Evolutionary conservation across 441 rosid genomes (phyloP), one percentile per base, ranked within the genome.

Genomic region (Manihot esculenta): DNA sequence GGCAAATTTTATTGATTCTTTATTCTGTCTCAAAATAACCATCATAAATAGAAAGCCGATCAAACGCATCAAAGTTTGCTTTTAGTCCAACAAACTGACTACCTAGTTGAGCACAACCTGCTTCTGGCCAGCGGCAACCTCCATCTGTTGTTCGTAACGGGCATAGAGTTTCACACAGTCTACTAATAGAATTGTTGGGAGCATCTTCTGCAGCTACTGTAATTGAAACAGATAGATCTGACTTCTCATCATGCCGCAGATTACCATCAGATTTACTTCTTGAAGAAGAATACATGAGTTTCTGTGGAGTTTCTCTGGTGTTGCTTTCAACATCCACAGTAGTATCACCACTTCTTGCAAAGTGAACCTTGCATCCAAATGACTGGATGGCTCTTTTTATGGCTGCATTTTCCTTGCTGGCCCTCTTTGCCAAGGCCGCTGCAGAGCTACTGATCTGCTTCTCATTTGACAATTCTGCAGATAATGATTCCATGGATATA

Each of bases 21-120:
- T 83, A 89, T 66, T 90, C 84, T 18, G 94, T 61, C 66, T 78
- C 76, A 57, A 95, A 95, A 78, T 95, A 93, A 72, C 89, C 73
- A 50, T 93, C 98, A 7, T 83, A 68, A n/a, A 95, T 87, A 48
- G 94, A 86, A 72, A 95, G 88, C 65, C 81, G 82, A 62, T 95
- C 98, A 67, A 95, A 84, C 42, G 99, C 98, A 75, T 95, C 99
- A 57, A 87, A 89, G 71, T 93, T 87, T 50, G 97, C 98, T 78
- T 83, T 93, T 57, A 95, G 76, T 50, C 97, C 99, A 0, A 88
- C 86, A 74, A 88, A 83, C 64, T 95, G 99, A 78, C 98, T 89
- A 76, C 90, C 79, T n/a, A 86, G 72, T 74, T 87, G 98, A 64
- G 95, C 96, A 81, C 99, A 95, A 26, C 88, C 91, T 1, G 90